Evolutionary conservation across 225 moss, liverwort and hornwort species (phyloP), one percentile per base, ranked within the genome.

Genomic region (Bryum argenteum): DNA sequence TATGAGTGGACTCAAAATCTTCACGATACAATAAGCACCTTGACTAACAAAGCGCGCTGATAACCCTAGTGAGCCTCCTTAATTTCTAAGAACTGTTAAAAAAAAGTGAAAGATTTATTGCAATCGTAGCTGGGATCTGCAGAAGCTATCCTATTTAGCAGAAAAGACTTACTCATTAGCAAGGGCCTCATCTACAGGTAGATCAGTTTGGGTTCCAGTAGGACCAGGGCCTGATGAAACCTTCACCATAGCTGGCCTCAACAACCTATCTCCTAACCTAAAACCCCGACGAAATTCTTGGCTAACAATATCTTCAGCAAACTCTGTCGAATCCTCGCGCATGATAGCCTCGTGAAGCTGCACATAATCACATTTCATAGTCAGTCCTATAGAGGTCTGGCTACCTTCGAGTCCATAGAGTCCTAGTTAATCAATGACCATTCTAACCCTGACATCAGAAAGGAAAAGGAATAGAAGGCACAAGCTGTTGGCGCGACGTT

Each of bases 161-260:
- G 69, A 59, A 59, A 39, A 9, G 47, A 5, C 48, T 87, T 65
- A 87, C 64, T 87, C 87, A 26, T 74, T 71, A 40, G 77, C 81
- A 61, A 84, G 79, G 24, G 82, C 15, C 69, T 88, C 89, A 16
- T 89, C 89, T 16, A 81, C 16, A 19, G 86, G 81, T 47, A 45
- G 5, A 65, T 84, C 89, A 37, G 81, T 3, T 18, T 69, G 20
- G 9, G 22, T 71, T 13, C 84, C 65, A 53, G 74, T 57, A 58
- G 88, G 87, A 54, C 90, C 92, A 41, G 97, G 91, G 54, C 85
- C 85, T 10, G 94, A 89, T 9, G 98, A 98, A 44, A 98, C 98
- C 79, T 98, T 98, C 66, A 98, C 98, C 98, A 98, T 98, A 28
- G 98, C 94, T 55, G 94, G 92, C 68, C 94, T 87, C 76, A 98